Evolutionary conservation across 192 early-diverging fungal species (phyloP).

Genomic region (Podila epicladia): DNA sequence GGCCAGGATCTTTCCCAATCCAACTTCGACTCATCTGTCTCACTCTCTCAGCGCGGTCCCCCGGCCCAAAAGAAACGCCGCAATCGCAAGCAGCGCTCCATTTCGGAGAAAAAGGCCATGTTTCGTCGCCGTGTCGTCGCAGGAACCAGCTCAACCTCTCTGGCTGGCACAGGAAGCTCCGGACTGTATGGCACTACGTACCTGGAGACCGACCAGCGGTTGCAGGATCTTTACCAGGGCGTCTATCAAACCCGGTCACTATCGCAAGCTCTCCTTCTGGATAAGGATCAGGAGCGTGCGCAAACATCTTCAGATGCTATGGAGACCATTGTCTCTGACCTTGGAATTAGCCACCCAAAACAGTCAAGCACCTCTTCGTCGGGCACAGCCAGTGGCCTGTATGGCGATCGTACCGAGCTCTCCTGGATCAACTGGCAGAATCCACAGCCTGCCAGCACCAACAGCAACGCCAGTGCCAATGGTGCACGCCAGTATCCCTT

Average conservation of each 20-base stretch:
- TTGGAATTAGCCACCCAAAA: not conserved
- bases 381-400: not conserved
- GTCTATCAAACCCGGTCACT: constrained; percentile 11
- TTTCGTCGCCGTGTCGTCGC: constrained; percentile 2
- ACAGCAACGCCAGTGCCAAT: not conserved
- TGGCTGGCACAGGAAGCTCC: not conserved
- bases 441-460: not conserved
- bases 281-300: not conserved
- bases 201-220: not conserved
- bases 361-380: not conserved
- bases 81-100: constrained; percentile 3
- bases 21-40: not conserved
- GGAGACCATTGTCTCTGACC: constrained; percentile 5
- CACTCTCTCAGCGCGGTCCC: not conserved
- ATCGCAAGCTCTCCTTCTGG: constrained; percentile 2
- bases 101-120: not conserved
- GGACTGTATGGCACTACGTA: not conserved
- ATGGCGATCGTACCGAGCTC: constrained; percentile 11
- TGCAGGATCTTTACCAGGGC: constrained; percentile 7
- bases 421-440: constrained; percentile 16
- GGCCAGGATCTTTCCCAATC: not conserved
- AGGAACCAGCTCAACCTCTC: not conserved
- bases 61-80: constrained; percentile 6
- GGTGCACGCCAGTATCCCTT: constrained; percentile 6
- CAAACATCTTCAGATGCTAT: not conserved